Base-by-base conservation (phyloP, 768 basidiomycete species). In the Naematelia aurantialba region DNA sequence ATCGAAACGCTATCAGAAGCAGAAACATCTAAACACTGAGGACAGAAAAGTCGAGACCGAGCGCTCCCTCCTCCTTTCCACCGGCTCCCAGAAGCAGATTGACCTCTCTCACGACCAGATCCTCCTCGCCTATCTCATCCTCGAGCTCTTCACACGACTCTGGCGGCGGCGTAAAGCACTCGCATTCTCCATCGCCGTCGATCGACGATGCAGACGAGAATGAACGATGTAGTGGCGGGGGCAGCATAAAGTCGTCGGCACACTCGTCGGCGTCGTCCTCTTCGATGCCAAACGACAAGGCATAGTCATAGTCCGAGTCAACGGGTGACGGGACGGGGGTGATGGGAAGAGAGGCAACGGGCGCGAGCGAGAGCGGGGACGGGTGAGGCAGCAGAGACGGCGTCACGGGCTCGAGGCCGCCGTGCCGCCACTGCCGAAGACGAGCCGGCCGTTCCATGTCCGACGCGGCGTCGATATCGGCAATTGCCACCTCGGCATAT, bases 201-300 rank as follows among this genome's bases (percentile, higher is more conserved):
- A 24, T 17, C 58, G 31, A 55, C 45, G 39, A 55, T 55, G 52
- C 51, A 3, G 56, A 55, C 1, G 67, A 72, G 22, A 60, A 39
- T 4, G 67, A 72, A 31, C 70, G 56, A 52, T 57, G 53, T 1
- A 72, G 58, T 8, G 60, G 62, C 14, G 70, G 70, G 1, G 70
- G 70, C 3, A 72, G 58, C 0, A 14, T 3, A 25, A 69, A 58
- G 22, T 69, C 66, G 19, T 60, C 55, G 45, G 50, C 56, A 17
- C 62, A 13, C 11, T 52, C 57, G 12, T 45, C 52, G 44, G 27
- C 26, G 21, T 60, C 51, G 52, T 21, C 21, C 13, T 24, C 14
- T 25, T 31, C 45, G n/a, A 21, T 21, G 14, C 8, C 34, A 39
- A 8, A 8, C 8, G 34, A 39, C 34, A n/a, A n/a, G n/a, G 21